These are phyloP conservation scores for Rhizopogon sp. DNA, from an alignment of 768 basidiomycete genomes.

Conservation along the genomic window DNA sequence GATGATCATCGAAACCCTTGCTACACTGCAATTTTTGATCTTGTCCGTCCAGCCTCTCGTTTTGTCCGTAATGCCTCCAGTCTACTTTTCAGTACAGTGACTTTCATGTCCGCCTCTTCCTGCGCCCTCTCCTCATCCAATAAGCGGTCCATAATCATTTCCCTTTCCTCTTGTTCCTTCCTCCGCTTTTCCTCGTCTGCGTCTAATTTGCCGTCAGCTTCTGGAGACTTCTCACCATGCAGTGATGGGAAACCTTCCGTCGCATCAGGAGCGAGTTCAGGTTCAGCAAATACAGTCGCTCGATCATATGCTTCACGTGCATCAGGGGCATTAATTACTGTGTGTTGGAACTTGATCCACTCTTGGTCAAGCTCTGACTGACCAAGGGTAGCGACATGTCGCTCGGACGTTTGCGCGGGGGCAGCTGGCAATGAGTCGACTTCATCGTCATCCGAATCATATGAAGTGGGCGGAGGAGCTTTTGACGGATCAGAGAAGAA, in stretches of 20 bases:
- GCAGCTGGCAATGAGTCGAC: slow-evolving; percentile 16
- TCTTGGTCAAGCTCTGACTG: slow-evolving; percentile 54
- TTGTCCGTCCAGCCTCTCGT: slow-evolving; percentile 31
- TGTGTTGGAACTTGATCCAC: slow-evolving; percentile 68
- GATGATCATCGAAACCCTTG: not conserved
- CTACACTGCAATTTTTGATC: slow-evolving; percentile 11
- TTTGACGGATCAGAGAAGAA: slow-evolving; percentile 80
- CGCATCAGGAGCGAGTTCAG: slow-evolving; percentile 45
- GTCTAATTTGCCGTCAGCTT: slow-evolving; percentile 2
- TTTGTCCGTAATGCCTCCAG: slow-evolving; percentile 53
- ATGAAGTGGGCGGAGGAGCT: slow-evolving; percentile 31
- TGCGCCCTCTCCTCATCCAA: slow-evolving; percentile 82
- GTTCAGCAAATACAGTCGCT: slow-evolving; percentile 70
- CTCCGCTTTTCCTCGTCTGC: slow-evolving; percentile 42
- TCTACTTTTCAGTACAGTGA: slow-evolving; percentile 56
- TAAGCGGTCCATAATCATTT: slow-evolving; percentile 81
- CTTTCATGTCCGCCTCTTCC: slow-evolving; percentile 82
- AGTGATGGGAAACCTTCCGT: slow-evolving; percentile 43
- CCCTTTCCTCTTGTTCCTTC: slow-evolving; percentile 68
- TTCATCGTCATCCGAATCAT: slow-evolving; percentile 41
- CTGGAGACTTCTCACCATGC: not conserved
- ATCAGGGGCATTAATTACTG: slow-evolving; percentile 44
- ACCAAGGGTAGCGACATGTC: not conserved
- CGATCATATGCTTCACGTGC: slow-evolving; percentile 51
- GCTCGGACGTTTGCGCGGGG: not conserved